A percentile compares a stretch with the other conserved stretches of the same genome.
Conservation (phyloP, 164 flowering plant genomes). For the Brasenia schreberi region DNA sequence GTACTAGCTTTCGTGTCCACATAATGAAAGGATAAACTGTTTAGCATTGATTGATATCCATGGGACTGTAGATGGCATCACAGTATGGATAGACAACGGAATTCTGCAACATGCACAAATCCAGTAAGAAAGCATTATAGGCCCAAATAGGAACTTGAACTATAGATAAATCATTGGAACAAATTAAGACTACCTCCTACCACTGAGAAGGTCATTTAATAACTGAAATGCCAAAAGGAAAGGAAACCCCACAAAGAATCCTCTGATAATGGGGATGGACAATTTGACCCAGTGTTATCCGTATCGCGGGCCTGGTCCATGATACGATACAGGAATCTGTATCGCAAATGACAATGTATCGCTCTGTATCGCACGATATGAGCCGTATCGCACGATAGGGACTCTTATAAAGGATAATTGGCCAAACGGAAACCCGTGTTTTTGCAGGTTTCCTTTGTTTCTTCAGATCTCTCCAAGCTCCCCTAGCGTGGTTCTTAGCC, state of each 20-base stretch:
- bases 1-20: background rate
- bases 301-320: too few species aligned
- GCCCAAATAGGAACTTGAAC: background rate
- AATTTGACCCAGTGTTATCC: conserved; percentile 78
- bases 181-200: conserved; percentile 40
- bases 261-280: conserved; percentile 45
- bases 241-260: conserved; percentile 34
- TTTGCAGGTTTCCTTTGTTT: too few species aligned
- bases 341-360: too few species aligned
- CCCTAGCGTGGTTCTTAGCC: too few species aligned
- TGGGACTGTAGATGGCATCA: conserved; percentile 47
- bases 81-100: conserved; percentile 19
- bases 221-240: conserved; percentile 24
- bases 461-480: too few species aligned
- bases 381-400: too few species aligned
- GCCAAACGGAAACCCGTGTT: too few species aligned
- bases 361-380: too few species aligned
- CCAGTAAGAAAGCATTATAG: background rate
- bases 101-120: conserved; percentile 26
- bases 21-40: conserved; percentile 35
- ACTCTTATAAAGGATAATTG: too few species aligned
- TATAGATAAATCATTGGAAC: background rate
- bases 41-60: conserved; percentile 46
- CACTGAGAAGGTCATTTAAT: conserved; percentile 60
- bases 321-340: too few species aligned